Evolutionary conservation across 257 asterid species (phyloP).

Genomic region (Penstemon newberryi): DNA sequence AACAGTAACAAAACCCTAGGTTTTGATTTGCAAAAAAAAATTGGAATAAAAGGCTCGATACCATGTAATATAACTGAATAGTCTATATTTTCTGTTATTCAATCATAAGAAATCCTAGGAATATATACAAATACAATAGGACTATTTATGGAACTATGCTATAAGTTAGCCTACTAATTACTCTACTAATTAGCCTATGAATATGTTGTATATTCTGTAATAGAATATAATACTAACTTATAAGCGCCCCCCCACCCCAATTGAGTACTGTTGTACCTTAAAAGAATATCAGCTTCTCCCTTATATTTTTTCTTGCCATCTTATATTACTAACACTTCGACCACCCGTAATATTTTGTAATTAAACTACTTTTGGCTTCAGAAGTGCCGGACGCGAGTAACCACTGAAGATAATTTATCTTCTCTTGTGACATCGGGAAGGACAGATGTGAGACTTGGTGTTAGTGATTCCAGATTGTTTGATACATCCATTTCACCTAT

Average conservation of each 20-base stretch:
- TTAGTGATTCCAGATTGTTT: constrained; percentile 40
- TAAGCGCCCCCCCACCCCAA: neutral
- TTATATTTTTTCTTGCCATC: neutral
- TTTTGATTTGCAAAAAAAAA: no score
- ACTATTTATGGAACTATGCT: no score
- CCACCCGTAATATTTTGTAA: constrained; percentile 10
- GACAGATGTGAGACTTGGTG: constrained; percentile 50
- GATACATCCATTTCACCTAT: constrained; percentile 64
- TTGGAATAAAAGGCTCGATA: no score
- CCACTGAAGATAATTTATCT: constrained; percentile 40
- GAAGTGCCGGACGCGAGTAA: constrained; percentile 56
- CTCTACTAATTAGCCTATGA: no score
- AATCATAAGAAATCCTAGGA: no score
- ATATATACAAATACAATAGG: no score
- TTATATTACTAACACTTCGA: neutral
- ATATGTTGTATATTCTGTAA: no score
- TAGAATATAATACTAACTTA: neutral
- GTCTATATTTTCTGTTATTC: no score
- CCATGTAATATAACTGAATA: no score
- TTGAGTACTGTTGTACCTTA: constrained; percentile 11
- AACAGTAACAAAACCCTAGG: no score
- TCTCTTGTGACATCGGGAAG: constrained; percentile 34
- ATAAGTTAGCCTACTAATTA: no score
- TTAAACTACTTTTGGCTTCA: constrained; percentile 39
- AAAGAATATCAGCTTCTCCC: neutral